These are phyloP conservation scores for Castanea sativa DNA, from an alignment of 306 rosid genomes.

Conservation along the genomic window DNA sequence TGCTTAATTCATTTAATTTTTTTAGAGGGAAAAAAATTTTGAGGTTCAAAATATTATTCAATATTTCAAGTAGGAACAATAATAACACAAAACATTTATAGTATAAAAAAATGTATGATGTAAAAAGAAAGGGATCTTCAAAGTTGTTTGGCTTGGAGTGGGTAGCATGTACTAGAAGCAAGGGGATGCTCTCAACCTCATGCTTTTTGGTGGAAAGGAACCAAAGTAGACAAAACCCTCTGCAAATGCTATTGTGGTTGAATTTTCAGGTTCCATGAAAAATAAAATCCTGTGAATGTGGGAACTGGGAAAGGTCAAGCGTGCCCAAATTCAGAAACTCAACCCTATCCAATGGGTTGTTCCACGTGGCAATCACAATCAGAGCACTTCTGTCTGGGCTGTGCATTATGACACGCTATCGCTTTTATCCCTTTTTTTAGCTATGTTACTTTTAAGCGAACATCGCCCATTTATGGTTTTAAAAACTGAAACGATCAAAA, in stretches of 20 bases:
- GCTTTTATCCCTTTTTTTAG: no score
- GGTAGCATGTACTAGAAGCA: slow-evolving; percentile 35
- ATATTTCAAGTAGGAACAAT: no score
- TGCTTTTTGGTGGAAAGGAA: slow-evolving; percentile 12
- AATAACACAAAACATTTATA: no score
- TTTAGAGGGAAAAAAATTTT: no score
- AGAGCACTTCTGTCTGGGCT: background rate
- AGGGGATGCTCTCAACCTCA: background rate
- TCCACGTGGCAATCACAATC: slow-evolving; percentile 32
- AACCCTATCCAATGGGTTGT: slow-evolving; percentile 20
- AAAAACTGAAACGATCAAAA: no score
- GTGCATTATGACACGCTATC: background rate
- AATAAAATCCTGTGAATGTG: background rate
- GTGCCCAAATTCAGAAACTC: background rate
- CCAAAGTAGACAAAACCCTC: slow-evolving; percentile 26
- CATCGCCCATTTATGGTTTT: no score
- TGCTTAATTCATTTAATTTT: no score
- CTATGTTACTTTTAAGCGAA: no score
- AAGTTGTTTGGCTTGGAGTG: slow-evolving; percentile 51
- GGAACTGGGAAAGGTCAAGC: background rate
- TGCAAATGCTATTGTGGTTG: slow-evolving; percentile 2
- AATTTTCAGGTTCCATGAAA: slow-evolving; percentile 22
- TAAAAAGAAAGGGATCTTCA: slow-evolving; percentile 28
- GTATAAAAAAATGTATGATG: slow-evolving; percentile 5
- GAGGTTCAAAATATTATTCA: no score